Evolutionary conservation across 2,329 filamentous ascomycete genomes (phyloP).

Genomic region (Colletotrichum musicola): DNA sequence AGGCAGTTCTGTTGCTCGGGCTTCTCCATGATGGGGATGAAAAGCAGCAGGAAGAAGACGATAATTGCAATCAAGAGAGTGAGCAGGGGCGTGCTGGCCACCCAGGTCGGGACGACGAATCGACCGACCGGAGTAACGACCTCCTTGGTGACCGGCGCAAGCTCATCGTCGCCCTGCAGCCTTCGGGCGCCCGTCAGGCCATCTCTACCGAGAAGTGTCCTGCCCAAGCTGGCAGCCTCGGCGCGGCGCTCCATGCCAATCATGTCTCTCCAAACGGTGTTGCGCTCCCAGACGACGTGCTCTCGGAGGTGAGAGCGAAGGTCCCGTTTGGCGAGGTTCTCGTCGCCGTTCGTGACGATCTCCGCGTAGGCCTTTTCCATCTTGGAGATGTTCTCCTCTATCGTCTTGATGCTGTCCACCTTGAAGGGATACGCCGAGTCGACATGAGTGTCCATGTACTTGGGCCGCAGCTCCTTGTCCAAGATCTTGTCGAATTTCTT

Average conservation of each 20-base stretch:
- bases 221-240: constrained; percentile 91
- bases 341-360: constrained; percentile 85
- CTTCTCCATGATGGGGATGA: constrained; percentile 84
- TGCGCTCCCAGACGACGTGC: constrained; percentile 98
- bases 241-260: constrained; percentile 97
- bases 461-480: constrained; percentile 81
- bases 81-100: constrained; percentile 85
- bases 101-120: constrained; percentile 82
- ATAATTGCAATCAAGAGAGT: constrained; percentile 77
- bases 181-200: constrained; percentile 76
- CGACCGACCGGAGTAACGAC: constrained; percentile 84
- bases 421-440: constrained; percentile 86
- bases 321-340: constrained; percentile 82
- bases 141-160: constrained; percentile 72
- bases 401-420: constrained; percentile 74
- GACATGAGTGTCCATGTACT: constrained; percentile 81
- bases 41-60: constrained; percentile 80
- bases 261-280: constrained; percentile 99
- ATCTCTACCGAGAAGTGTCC: constrained; percentile 83
- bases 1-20: constrained; percentile 96
- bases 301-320: constrained; percentile 91
- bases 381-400: constrained; percentile 79
- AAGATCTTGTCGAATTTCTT: constrained; percentile 99
- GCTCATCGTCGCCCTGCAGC: constrained; percentile 87
- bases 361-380: constrained; percentile 86